Evolutionary conservation across 2,329 filamentous ascomycete genomes (phyloP), one percentile per base, ranked within the genome.

Genomic region (Venturia nashicola): DNA sequence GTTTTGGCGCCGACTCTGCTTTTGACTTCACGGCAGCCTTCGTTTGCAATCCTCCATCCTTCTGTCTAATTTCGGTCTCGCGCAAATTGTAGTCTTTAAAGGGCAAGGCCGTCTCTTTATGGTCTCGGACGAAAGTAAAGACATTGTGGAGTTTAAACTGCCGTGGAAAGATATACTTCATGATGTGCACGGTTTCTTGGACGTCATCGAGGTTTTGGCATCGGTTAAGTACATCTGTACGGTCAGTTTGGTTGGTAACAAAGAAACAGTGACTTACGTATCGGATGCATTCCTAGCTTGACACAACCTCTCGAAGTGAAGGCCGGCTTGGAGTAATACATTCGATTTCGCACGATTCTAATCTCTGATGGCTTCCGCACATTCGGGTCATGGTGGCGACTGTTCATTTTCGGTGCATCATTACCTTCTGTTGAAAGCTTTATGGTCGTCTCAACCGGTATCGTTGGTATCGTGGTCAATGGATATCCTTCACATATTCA

Each of bases 101-200:
- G 34, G 82, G 83, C 69, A 93, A 88, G 0, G 84, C 78, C 0
- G 87, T 93, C 69, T 89, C 83, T 60, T 76, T 81, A 27, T 71
- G 72, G 71, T 94, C 82, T 18, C 88, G 80, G 3, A 78, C 76
- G 5, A 86, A 89, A 0, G 86, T 91, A 72, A 97, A 97, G n/a
- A 88, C 91, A 74, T 97, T 99, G 71, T 96, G 91, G 3, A 99
- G 78, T 16, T 85, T 84, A 71, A 96, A 97, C 70, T 97, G 92
- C 12, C 87, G 82, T 40, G 94, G 94, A 69, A 99, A 99, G 1
- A 99, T 86, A 74, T 97, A 93, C 79, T 93, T 94, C 83, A 96
- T 84, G 23, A 96, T 76, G 68, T 88, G 89, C 12, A 85, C 71
- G 0, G 86, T 89, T 67, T 87, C 82, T 14, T 75, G 71, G 1